Percentiles rank a stretch among this genome's conserved stretches.
Evolutionary conservation across 371 early-diverging fungal species (phyloP).

Genomic region (Mortierella sp.): DNA sequence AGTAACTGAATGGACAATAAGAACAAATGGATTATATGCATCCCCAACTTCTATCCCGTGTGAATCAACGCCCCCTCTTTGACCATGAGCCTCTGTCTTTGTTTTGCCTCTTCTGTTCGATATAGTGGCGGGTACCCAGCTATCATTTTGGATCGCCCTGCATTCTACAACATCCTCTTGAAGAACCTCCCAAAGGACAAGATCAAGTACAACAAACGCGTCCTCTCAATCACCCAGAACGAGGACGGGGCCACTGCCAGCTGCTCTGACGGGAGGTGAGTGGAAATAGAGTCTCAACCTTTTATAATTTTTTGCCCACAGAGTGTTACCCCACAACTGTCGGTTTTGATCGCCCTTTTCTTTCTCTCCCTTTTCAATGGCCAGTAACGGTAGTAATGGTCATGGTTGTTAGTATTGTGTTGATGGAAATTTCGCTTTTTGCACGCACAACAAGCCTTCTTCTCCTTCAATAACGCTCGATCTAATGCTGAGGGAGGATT

Average conservation of each 20-base stretch:
- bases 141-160: constrained; percentile 40
- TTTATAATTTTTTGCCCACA: neutral
- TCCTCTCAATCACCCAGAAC: constrained; percentile 28
- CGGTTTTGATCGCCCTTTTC: no score
- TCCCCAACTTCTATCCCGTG: neutral
- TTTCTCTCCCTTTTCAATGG: no score
- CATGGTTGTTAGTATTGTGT: no score
- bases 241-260: constrained; percentile 24
- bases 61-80: neutral
- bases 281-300: no score
- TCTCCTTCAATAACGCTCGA: no score
- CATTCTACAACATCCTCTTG: constrained; percentile 35
- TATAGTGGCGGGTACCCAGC: constrained; percentile 46
- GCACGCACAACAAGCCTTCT: no score
- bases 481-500: no score
- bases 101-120: no score
- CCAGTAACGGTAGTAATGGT: no score
- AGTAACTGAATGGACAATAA: neutral
- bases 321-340: no score
- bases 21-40: no score
- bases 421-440: no score
- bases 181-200: constrained; percentile 45
- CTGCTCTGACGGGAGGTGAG: constrained; percentile 46
- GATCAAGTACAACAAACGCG: constrained; percentile 39
- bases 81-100: neutral